Base-by-base conservation (phyloP, 768 basidiomycete species). In the Strobilomyces dryophilus region DNA sequence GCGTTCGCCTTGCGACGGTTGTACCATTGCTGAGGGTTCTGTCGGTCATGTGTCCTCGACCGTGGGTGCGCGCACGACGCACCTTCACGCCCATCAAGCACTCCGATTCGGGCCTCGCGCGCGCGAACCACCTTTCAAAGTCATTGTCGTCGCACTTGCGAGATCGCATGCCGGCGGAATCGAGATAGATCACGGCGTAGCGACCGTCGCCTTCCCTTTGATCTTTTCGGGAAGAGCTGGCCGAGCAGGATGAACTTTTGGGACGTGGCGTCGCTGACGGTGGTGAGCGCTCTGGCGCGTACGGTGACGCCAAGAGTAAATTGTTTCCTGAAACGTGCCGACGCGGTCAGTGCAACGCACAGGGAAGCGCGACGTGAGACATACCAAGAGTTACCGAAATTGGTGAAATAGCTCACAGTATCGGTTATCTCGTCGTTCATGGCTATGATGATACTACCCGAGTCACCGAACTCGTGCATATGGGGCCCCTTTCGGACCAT, bases 11-110 rank as follows among this genome's bases (percentile, higher is more conserved):
- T 98, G 66, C 94, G 79, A 20, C 97, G 82, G 48, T 70, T 77
- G 69, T 95, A 99, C 86, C 89, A 98, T 88, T 98, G 95, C 91
- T 95, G 10, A 14, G n/a, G 2, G 15, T 64, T 17, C n/a, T 24
- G 31, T 49, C 18, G 4, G 20, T 45, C 17, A 27, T 29, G 18
- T 24, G 17, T 35, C 24, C n/a, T 44, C 24, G 15, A 7, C 18
- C 10, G 27, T 35, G 40, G 14, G 9, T 32, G 11, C 9, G 24
- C 44, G 49, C 31, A 43, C 26, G n/a, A 54, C 77, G 45, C 48
- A 90, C 92, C 80, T 89, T 93, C 64, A 90, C 92, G 1, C 95
- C 95, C 92, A 98, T 95, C 21, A 98, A 71, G 69, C 95, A 98
- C 58, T 91, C 81, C 34, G 77, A 76, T 44, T 78, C 79, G 15